Conservation (phyloP, 2,329 filamentous ascomycete genomes). For the Macrophomina phaseolina region DNA sequence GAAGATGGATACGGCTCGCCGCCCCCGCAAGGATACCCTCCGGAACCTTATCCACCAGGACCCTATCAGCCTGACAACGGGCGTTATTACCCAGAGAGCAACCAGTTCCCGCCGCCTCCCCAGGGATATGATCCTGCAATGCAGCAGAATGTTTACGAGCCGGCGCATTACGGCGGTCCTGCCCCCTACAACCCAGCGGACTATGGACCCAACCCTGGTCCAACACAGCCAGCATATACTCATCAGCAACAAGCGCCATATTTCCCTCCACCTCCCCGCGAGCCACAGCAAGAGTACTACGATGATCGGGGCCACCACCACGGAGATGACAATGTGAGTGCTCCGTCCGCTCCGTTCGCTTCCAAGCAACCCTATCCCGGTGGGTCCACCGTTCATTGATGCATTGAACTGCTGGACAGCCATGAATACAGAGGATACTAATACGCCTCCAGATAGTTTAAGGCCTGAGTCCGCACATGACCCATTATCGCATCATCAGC, state of each 20-base stretch:
- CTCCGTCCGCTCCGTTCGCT: constrained; percentile 43
- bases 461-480: constrained; percentile 25
- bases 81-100: constrained; percentile 53
- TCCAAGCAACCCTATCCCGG: constrained; percentile 42
- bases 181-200: constrained; percentile 52
- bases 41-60: constrained; percentile 18
- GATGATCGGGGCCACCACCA: constrained; percentile 42
- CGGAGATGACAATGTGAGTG: constrained; percentile 59
- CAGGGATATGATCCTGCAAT: constrained; percentile 35
- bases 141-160: constrained; percentile 35
- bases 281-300: constrained; percentile 38
- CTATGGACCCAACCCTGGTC: constrained; percentile 43
- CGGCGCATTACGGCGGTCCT: constrained; percentile 39
- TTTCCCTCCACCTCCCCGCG: constrained; percentile 38
- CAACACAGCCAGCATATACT: constrained; percentile 11
- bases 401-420: constrained; percentile 24
- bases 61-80: constrained; percentile 31
- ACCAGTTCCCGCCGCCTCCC: constrained; percentile 57
- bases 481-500: constrained; percentile 30
- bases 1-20: constrained; percentile 18
- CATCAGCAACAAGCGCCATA: constrained; percentile 34
- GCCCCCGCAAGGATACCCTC: constrained; percentile 12
- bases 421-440: constrained; percentile 32
- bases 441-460: constrained; percentile 33
- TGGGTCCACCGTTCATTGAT: constrained; percentile 40